Evolutionary conservation across 805 yeast species (phyloP).

Genomic region (Lipomyces sp.): DNA sequence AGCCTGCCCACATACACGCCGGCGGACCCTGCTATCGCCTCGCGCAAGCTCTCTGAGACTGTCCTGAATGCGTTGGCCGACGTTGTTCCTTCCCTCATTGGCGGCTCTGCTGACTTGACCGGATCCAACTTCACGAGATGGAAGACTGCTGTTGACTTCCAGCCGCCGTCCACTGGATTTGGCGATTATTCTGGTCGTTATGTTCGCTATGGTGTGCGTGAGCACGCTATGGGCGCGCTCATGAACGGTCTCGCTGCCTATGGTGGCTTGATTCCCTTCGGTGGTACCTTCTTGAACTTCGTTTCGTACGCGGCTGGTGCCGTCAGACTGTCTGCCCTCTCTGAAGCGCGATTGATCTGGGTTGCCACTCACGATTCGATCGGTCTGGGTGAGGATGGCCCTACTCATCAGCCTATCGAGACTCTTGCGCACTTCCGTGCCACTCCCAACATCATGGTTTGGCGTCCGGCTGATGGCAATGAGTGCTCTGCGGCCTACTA

Average conservation of each 20-base stretch:
- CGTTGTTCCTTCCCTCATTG: constrained; percentile 80
- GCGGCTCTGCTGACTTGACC: constrained; percentile 98
- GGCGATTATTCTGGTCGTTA: constrained; percentile 92
- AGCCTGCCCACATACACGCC: constrained; percentile 76
- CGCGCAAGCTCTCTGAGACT: constrained; percentile 89
- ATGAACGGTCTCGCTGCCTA: constrained; percentile 95
- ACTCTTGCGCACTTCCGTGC: constrained; percentile 52
- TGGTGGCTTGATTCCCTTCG: constrained; percentile 81
- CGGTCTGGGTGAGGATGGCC: constrained; percentile 59
- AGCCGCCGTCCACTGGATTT: constrained; percentile 71
- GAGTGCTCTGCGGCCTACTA: constrained; percentile 56
- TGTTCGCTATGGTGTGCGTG: constrained; percentile 97
- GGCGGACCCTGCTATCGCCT: constrained; percentile 77
- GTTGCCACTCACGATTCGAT: constrained; percentile 58
- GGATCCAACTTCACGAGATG: constrained; percentile 95
- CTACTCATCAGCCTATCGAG: constrained; percentile 57
- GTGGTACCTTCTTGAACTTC: constrained; percentile 97
- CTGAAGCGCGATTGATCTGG: constrained; percentile 47
- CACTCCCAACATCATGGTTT: constrained; percentile 48
- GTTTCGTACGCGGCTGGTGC: constrained; percentile 59
- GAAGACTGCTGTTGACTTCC: constrained; percentile 82
- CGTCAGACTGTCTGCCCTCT: constrained; percentile 49
- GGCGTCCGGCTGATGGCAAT: constrained; percentile 55
- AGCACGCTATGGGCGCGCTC: constrained; percentile 98
- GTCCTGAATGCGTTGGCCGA: constrained; percentile 62